Evolutionary conservation across 331 rosid genomes (phyloP), one percentile per base, ranked within the genome.

Genomic region (Malus hybrid): DNA sequence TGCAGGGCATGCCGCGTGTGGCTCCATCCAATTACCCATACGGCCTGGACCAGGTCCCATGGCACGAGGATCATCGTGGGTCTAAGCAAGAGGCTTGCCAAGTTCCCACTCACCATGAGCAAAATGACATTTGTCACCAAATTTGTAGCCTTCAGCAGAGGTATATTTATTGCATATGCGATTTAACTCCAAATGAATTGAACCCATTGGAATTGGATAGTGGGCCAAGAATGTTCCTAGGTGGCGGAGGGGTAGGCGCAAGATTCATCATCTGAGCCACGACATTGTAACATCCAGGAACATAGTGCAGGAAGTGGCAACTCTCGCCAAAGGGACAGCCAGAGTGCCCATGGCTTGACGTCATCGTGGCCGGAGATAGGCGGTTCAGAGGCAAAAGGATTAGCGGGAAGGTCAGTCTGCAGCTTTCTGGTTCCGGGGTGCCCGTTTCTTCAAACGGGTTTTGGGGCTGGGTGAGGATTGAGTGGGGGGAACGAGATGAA

Each of bases 241-340:
- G 52, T 39, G 89, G 65, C 16, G 86, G 82, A 66, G 91, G 88
- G 7, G 83, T 83, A 28, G 98, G 89, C n/a, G 88, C 71, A 53
- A 90, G 77, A 85, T 94, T 87, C 97, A 92, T 94, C 95, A 90
- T 90, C 66, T 94, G 97, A 56, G 99, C 92, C 66, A 90, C 96
- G 24, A 93, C 88, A 75, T 92, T 92, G 75, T 92, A 92, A 60
- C 99, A 97, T 20, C 99, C 97, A 33, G 93, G 93, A 62, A 94
- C 89, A 79, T 82, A 80, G 86, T 94, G 99, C 88, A 92, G 84
- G 86, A 94, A 94, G 79, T 94, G 99, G 78, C 99, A 94, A 26
- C 90, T 74, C 81, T 94, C 99, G 13, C 99, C 99, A 81, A 94
- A 94, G 14, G 96, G 99, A 81, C 97, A 94, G 46, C 97, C 97